Base-by-base conservation (phyloP, 2,329 filamentous ascomycete genomes). In the Myriosclerotinia scirpicola region DNA sequence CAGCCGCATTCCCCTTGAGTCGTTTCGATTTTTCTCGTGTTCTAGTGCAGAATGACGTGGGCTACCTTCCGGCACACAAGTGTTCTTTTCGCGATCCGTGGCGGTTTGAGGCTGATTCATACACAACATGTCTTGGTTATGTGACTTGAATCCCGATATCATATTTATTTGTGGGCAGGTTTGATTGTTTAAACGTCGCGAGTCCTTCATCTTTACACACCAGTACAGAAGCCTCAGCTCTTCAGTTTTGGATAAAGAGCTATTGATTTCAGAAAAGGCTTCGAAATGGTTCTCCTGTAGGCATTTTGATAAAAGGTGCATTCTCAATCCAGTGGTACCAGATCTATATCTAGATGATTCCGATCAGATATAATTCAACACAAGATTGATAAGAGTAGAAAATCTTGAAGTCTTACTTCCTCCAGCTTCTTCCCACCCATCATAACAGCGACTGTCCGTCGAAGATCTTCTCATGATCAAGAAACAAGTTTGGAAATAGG, bases 261-360 rank as follows among this genome's bases (percentile, higher is more conserved):
- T 17, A 22, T 4, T 50, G 20, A 36, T 8, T n/a, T 17, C 8
- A 14, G 8, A 50, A 8, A 38, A 8, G 58, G 9, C 9, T 6
- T 12, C n/a, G 20, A 2, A 1, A 11, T 20, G 6, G 17, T 26
- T 1, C 1, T 44, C 2, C n/a, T 26, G 14, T 8, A 40, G 0
- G 7, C 11, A 3, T n/a, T 38, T n/a, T 4, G 2, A 22, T 17
- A 12, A 22, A 36, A 6, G 14, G 38, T 40, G 5, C 38, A 4
- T 26, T 20, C 8, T 40, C 9, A 22, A 17, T 5, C 7, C 5
- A 8, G 14, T 50, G 15, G 14, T 5, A 26, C 20, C 5, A 26
- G 5, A 26, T 20, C 30, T 12, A 30, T 17, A 1, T 17, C 14
- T 20, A 38, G 5, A 3, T 20, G 5, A 11, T 12, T 20, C 15